phyloP scores from a whole-genome alignment of 2,329 filamentous ascomycete genomes.

The Sodiomyces alkalinus region DNA sequence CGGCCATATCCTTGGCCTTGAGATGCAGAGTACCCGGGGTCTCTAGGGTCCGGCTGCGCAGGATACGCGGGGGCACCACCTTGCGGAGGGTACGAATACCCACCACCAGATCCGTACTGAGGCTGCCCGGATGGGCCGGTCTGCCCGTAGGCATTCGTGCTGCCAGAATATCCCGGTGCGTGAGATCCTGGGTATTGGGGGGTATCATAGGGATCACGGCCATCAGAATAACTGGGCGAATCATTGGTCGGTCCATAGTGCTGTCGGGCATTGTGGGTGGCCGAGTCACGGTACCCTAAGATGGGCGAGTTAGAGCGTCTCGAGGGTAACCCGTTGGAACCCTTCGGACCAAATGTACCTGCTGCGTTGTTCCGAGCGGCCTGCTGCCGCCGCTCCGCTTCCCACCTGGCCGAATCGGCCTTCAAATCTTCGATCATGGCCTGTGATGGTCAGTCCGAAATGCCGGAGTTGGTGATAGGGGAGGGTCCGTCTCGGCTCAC shows the following conservation, averaged over 20 bases:
- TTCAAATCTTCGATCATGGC: slow-evolving; percentile 50
- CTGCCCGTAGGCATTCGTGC: slow-evolving; percentile 18
- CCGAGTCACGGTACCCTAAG: slow-evolving; percentile 42
- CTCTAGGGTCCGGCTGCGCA: slow-evolving; percentile 6
- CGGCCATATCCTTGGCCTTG: too few relatives aligned
- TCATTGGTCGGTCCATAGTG: slow-evolving; percentile 28
- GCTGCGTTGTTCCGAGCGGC: slow-evolving; percentile 35
- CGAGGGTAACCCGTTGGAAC: slow-evolving; percentile 28
- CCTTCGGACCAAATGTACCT: slow-evolving; percentile 43
- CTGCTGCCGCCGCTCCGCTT: slow-evolving; percentile 42
- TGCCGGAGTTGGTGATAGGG: slow-evolving; percentile 6
- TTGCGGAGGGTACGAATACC: slow-evolving; percentile 8
- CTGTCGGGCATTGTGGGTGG: slow-evolving; percentile 29
- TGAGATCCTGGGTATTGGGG: slow-evolving; percentile 35
- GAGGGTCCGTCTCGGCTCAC: slow-evolving; percentile 30
- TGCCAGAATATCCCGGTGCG: slow-evolving; percentile 32
- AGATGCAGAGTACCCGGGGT: slow-evolving; percentile 8
- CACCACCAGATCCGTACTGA: slow-evolving; percentile 12
- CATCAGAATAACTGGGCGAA: slow-evolving; percentile 15
- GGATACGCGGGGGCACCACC: slow-evolving; percentile 5
- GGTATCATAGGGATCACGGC: slow-evolving; percentile 25
- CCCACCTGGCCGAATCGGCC: slow-evolving; percentile 46
- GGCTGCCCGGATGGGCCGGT: slow-evolving; percentile 6
- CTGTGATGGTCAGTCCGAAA: slow-evolving; percentile 20
- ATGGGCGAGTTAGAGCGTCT: slow-evolving; percentile 44